phyloP scores from a whole-genome alignment of 331 rosid genomes.

The Spiraea crenata region DNA sequence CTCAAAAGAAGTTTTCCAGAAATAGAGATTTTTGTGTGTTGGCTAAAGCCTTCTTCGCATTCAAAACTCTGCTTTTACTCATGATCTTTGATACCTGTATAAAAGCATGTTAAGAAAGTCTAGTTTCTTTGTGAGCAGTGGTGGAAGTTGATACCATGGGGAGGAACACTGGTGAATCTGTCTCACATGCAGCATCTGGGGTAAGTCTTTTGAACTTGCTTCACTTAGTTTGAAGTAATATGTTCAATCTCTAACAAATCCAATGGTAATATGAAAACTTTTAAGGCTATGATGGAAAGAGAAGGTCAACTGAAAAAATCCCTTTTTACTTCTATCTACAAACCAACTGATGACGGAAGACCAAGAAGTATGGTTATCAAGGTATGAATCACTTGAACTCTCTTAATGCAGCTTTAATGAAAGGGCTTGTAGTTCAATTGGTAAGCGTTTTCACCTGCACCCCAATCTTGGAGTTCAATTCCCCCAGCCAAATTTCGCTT shows the following conservation, averaged over 20 bases:
- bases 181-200: constrained; percentile 45
- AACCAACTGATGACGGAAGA: constrained; percentile 34
- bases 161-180: constrained; percentile 50
- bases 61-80: neutral
- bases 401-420: neutral
- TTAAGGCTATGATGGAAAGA: constrained; percentile 27
- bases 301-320: constrained; percentile 37
- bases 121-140: constrained; percentile 28
- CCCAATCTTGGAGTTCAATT: no score
- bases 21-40: neutral
- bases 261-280: constrained; percentile 11
- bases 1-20: constrained; percentile 13
- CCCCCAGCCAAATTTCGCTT: no score
- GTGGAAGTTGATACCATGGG: constrained; percentile 40
- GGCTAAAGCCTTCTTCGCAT: neutral
- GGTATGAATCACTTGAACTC: constrained; percentile 21
- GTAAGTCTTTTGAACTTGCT: constrained; percentile 32
- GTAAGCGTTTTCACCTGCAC: no score
- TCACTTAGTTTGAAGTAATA: constrained; percentile 15
- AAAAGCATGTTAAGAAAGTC: neutral
- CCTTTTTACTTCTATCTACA: constrained; percentile 32
- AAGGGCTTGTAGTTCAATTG: no score
- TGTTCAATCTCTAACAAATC: constrained; percentile 9
- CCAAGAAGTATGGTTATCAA: constrained; percentile 52
- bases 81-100: constrained; percentile 13